Percentiles rank a stretch among this genome's conserved stretches.
These are phyloP conservation scores for Clavariopsis aquatica DNA, from an alignment of 495 filamentous ascomycete species.

Conservation along the genomic window DNA sequence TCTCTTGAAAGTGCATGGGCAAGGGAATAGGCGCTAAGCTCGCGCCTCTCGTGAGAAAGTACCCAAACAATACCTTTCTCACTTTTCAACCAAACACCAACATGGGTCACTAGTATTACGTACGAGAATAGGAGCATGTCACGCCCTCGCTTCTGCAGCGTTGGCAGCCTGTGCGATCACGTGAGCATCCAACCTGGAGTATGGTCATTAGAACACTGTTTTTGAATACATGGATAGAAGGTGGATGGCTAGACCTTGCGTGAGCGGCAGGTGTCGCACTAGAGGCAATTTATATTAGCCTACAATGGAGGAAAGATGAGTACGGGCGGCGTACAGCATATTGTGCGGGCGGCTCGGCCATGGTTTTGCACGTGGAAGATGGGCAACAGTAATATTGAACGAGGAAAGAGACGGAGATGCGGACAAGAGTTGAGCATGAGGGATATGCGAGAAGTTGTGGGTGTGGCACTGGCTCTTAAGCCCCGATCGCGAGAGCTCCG, in stretches of 20 bases:
- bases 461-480: too few species aligned
- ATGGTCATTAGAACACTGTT: background rate
- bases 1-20: too few species aligned
- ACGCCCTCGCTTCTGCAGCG: background rate
- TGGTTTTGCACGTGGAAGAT: slow-evolving; percentile 43
- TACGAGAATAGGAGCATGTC: background rate
- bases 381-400: too few species aligned
- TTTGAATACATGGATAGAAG: background rate
- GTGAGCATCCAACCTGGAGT: slow-evolving; percentile 1
- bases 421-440: too few species aligned
- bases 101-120: too few species aligned
- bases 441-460: too few species aligned
- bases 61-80: too few species aligned
- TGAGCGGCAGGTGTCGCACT: slow-evolving; percentile 1
- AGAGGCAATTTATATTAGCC: background rate
- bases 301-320: background rate
- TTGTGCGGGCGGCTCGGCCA: slow-evolving; percentile 44
- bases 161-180: background rate
- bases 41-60: too few species aligned
- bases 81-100: too few species aligned
- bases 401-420: too few species aligned
- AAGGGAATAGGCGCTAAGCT: too few species aligned
- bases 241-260: background rate
- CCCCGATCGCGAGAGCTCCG: too few species aligned
- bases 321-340: background rate